These are phyloP conservation scores for Hortaea werneckii DNA, from an alignment of 2,329 filamentous ascomycete genomes.

Conservation along the genomic window DNA sequence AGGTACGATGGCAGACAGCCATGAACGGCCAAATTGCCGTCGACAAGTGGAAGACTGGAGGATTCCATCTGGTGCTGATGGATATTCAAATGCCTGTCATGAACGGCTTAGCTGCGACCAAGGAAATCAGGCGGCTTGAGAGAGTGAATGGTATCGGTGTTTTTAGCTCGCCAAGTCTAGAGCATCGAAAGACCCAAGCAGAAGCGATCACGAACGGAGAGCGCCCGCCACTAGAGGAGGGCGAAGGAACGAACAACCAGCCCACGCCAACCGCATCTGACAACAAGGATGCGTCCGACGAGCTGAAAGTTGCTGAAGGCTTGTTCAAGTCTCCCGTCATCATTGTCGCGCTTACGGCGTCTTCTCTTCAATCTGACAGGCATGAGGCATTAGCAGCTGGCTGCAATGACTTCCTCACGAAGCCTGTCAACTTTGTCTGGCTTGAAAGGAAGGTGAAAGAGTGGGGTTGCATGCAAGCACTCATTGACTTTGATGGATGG, in stretches of 20 bases:
- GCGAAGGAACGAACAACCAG: no score
- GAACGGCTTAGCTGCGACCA: slow-evolving; percentile 74
- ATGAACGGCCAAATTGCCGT: slow-evolving; percentile 92
- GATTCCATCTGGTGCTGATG: slow-evolving; percentile 95
- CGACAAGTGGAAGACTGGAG: slow-evolving; percentile 81
- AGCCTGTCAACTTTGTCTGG: slow-evolving; percentile 98
- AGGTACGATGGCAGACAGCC: slow-evolving; percentile 94
- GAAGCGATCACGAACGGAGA: background rate
- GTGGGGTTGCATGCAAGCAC: slow-evolving; percentile 98
- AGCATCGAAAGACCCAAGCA: background rate
- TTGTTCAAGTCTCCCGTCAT: slow-evolving; percentile 95
- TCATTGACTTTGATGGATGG: slow-evolving; percentile 98
- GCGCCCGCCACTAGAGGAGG: background rate
- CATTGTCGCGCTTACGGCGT: slow-evolving; percentile 92
- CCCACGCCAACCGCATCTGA: slow-evolving; percentile 8
- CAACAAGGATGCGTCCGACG: slow-evolving; percentile 52
- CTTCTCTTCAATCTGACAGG: slow-evolving; percentile 85
- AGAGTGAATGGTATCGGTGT: slow-evolving; percentile 86
- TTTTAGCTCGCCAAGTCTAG: slow-evolving; percentile 42
- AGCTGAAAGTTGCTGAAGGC: slow-evolving; percentile 50
- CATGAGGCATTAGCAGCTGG: slow-evolving; percentile 91
- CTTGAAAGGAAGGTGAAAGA: slow-evolving; percentile 96
- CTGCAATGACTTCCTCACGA: slow-evolving; percentile 92
- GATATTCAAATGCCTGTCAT: slow-evolving; percentile 50
- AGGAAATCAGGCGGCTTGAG: slow-evolving; percentile 85